phyloP scores from a whole-genome alignment of 83 land plant genomes.

The Larix sibirica region DNA sequence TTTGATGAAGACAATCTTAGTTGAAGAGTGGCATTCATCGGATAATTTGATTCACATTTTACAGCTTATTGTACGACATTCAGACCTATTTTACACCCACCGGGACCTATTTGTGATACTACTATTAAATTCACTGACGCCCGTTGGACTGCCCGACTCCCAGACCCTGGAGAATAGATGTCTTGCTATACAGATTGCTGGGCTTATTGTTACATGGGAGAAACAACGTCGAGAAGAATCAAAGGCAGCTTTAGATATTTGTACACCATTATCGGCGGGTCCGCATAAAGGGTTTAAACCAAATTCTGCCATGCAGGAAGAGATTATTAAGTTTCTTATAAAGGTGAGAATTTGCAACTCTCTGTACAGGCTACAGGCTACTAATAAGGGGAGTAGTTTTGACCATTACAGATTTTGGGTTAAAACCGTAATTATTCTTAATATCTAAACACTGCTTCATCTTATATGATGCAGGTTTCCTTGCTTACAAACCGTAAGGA shows the following conservation, averaged over 20 bases:
- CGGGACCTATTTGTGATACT: slow-evolving; percentile 99
- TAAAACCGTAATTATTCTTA: slow-evolving; percentile 43
- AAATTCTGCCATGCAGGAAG: slow-evolving; percentile 99
- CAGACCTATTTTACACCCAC: slow-evolving; percentile 91
- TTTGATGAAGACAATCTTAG: slow-evolving; percentile 91
- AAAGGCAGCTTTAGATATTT: slow-evolving; percentile 50
- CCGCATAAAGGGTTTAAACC: slow-evolving; percentile 96
- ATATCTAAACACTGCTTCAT: neutral
- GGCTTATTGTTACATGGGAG: slow-evolving; percentile 97
- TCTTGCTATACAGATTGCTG: slow-evolving; percentile 98
- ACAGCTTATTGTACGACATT: slow-evolving; percentile 95
- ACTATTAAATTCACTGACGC: slow-evolving; percentile 97
- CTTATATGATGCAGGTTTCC: slow-evolving; percentile 61
- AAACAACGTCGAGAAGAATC: slow-evolving; percentile 89
- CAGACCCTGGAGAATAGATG: slow-evolving; percentile 89
- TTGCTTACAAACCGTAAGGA: slow-evolving; percentile 94
- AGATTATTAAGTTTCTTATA: slow-evolving; percentile 97
- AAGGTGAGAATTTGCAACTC: slow-evolving; percentile 47
- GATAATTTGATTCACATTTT: slow-evolving; percentile 97
- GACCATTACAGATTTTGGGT: slow-evolving; percentile 20
- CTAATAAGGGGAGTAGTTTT: too few species aligned
- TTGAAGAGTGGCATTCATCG: slow-evolving; percentile 97
- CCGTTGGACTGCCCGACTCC: slow-evolving; percentile 88
- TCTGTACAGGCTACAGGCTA: too few species aligned
- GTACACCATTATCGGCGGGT: slow-evolving; percentile 55